A percentile compares a stretch with the other conserved stretches of the same genome.
phyloP scores from a whole-genome alignment of 169 alveolate genomes.

The Cystoisospora suis region DNA sequence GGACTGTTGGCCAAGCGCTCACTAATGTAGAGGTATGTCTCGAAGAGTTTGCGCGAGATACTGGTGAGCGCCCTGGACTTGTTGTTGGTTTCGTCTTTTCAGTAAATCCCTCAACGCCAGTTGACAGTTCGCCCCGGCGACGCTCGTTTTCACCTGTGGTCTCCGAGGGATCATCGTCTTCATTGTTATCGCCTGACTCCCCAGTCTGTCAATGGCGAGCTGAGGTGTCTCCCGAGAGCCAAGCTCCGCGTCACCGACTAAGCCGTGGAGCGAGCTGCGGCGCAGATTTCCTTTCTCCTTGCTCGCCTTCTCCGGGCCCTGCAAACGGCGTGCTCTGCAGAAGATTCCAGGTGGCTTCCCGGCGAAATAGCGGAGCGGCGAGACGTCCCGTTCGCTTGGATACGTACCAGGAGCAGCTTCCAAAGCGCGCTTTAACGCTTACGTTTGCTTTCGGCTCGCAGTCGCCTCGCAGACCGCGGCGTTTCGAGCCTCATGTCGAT shows the following conservation, averaged over 20 bases:
- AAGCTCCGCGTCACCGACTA: background rate
- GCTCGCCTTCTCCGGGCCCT: no score
- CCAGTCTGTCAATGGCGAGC: background rate
- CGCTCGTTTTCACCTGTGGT: constrained; percentile 11
- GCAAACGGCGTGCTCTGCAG: no score
- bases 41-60: no score
- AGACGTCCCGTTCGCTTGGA: background rate
- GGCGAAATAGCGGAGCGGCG: background rate
- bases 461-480: background rate
- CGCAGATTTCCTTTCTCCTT: no score
- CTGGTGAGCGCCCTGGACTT: no score
- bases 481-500: background rate
- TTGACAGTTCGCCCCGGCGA: background rate
- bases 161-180: background rate
- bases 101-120: no score
- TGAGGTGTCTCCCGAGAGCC: background rate
- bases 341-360: no score
- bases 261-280: background rate
- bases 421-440: background rate
- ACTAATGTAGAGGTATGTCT: no score
- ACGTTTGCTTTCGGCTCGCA: background rate
- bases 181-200: background rate
- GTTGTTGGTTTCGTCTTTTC: no score
- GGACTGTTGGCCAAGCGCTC: no score
- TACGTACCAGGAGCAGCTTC: background rate